These are phyloP conservation scores for Mitragyna speciosa DNA, from an alignment of 257 asterid species.

Conservation along the genomic window DNA sequence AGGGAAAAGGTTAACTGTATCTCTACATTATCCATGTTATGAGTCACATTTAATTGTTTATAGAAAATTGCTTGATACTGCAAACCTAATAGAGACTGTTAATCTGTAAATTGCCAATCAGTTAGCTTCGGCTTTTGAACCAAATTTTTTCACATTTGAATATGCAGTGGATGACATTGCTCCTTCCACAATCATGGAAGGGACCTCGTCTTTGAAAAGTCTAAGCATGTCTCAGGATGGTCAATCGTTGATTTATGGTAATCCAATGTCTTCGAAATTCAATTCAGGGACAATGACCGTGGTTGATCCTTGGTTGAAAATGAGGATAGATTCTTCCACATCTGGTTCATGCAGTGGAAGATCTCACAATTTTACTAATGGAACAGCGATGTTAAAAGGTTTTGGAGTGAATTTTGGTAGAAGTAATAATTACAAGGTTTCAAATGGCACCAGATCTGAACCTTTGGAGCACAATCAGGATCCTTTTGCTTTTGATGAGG, in stretches of 20 bases:
- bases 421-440: slow-evolving; percentile 30
- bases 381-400: slow-evolving; percentile 26
- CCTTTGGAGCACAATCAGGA: slow-evolving; percentile 51
- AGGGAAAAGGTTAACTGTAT: neutral
- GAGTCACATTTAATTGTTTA: neutral
- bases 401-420: slow-evolving; percentile 29
- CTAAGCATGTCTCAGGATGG: slow-evolving; percentile 32
- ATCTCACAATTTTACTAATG: slow-evolving; percentile 32
- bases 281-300: slow-evolving; percentile 35
- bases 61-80: neutral
- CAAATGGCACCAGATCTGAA: slow-evolving; percentile 28
- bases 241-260: slow-evolving; percentile 32
- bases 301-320: slow-evolving; percentile 50
- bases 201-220: slow-evolving; percentile 41
- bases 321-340: slow-evolving; percentile 55
- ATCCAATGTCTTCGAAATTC: slow-evolving; percentile 32
- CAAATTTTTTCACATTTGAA: neutral
- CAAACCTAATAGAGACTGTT: neutral
- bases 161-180: slow-evolving; percentile 32
- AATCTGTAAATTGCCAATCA: neutral
- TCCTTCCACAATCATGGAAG: slow-evolving; percentile 43
- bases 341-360: slow-evolving; percentile 58
- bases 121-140: slow-evolving; percentile 8
- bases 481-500: slow-evolving; percentile 81
- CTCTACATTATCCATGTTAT: neutral